Conservation (phyloP, 768 basidiomycete species). For the Peribolospora kevripleyi region DNA sequence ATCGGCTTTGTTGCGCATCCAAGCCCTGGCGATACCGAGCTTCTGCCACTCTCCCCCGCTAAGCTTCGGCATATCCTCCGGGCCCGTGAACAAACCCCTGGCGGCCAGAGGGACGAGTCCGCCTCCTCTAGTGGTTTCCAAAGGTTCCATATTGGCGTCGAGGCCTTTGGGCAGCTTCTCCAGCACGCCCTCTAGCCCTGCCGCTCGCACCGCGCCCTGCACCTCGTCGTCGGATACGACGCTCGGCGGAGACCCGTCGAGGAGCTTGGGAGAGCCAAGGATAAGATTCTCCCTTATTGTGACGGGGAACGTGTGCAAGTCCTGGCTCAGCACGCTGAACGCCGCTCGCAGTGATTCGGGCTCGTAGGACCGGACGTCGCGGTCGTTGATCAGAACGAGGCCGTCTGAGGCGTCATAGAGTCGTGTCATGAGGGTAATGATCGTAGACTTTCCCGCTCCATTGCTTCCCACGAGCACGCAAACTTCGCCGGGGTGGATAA, state of each 20-base stretch:
- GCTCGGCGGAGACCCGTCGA: not conserved
- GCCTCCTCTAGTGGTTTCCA: not conserved
- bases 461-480: constrained; percentile 1
- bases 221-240: not conserved
- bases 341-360: not conserved
- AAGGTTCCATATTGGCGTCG: constrained; percentile 2
- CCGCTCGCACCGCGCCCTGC: not conserved
- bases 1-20: not conserved
- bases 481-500: not conserved
- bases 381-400: constrained; percentile 1
- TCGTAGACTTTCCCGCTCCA: constrained; percentile 3
- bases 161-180: constrained; percentile 1
- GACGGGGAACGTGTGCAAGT: not conserved
- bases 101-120: not conserved
- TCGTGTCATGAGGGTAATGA: constrained; percentile 4
- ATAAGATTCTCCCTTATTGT: constrained; percentile 1
- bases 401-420: constrained; percentile 2
- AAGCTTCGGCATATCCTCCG: constrained; percentile 2
- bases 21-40: not conserved
- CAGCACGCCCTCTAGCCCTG: not conserved
- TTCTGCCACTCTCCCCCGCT: not conserved
- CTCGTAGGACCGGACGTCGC: not conserved
- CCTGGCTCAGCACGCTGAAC: not conserved
- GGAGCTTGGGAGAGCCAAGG: not conserved
- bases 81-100: not conserved